Conservation (phyloP, 2,329 filamentous ascomycete species). For the Raffaelea ambrosiae region DNA sequence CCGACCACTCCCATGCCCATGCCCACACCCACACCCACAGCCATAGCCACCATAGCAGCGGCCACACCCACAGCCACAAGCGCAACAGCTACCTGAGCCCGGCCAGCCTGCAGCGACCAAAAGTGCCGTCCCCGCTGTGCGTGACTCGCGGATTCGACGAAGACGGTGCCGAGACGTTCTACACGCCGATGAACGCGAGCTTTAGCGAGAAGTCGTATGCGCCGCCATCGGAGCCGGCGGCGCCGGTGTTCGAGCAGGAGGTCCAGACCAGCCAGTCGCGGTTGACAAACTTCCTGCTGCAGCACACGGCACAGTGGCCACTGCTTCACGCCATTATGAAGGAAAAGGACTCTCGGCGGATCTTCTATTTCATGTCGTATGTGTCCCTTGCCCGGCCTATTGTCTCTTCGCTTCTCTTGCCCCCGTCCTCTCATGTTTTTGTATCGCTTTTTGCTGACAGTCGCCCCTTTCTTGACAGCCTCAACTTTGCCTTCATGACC, state of each 20-base stretch:
- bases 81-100: background rate
- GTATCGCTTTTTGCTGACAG: background rate
- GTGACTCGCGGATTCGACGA: slow-evolving; percentile 32
- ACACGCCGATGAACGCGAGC: slow-evolving; percentile 20
- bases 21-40: slow-evolving; percentile 17
- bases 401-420: background rate
- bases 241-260: slow-evolving; percentile 20
- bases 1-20: slow-evolving; percentile 15
- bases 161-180: slow-evolving; percentile 28
- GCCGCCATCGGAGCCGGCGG: slow-evolving; percentile 17
- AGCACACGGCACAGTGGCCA: slow-evolving; percentile 60
- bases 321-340: slow-evolving; percentile 77
- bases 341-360: slow-evolving; percentile 87
- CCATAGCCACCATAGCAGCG: slow-evolving; percentile 15
- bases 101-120: slow-evolving; percentile 3
- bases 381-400: slow-evolving; percentile 26
- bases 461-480: slow-evolving; percentile 40
- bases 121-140: slow-evolving; percentile 20
- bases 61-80: slow-evolving; percentile 18
- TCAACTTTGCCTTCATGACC: slow-evolving; percentile 93
- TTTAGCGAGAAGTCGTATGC: slow-evolving; percentile 22
- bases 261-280: slow-evolving; percentile 48
- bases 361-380: slow-evolving; percentile 94
- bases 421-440: background rate
- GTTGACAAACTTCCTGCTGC: slow-evolving; percentile 67